Evolutionary conservation across 2,329 filamentous ascomycete genomes (phyloP), one percentile per base, ranked within the genome.

Genomic region (Thielaviopsis musarum): DNA sequence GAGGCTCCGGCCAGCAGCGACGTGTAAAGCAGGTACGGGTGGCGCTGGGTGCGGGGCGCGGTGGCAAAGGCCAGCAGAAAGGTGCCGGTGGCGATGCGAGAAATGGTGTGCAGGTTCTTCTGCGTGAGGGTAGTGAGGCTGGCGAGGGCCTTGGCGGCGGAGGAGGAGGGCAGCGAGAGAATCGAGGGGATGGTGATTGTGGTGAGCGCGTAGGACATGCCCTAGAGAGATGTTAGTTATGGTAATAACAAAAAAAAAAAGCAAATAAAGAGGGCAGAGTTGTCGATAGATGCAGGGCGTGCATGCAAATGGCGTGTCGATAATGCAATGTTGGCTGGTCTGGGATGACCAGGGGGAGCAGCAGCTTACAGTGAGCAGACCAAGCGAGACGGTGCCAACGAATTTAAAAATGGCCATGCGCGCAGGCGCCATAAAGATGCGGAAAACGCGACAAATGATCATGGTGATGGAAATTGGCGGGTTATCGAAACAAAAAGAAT

Each of bases 1-100:
- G 87, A 81, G 48, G 87, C 73, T 48, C 78, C 75, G 52, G 83
- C 80, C 60, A 90, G 78, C 26, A 89, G 72, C 2, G 84, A 83
- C 15, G 88, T 89, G 82, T 93, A 96, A 61, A 96, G 72, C 26
- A 96, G 82, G 69, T 95, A 97, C 0, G 91, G 91, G 69, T 97
- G 91, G 68, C 86, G 83, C 65, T 81, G 78, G 59, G 83, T 79
- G 26, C 81, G 78, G 0, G 90, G 87, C 2, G 90, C 91, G 64
- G 94, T 75, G 52, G 78, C 70, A 71, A 85, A 96, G 63, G 90
- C 88, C 64, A 91, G 79, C 65, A 88, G 74, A 67, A 96, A 83
- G 30, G 87, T 82, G 57, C 80, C 74, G 58, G 82, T 80, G 57
- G 88, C 83, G 65, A 94, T 71, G 64, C 81, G 76, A 56, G 85